Conservation (phyloP, 1,284 basidiomycete genomes). For the Earliella scabrosa region DNA sequence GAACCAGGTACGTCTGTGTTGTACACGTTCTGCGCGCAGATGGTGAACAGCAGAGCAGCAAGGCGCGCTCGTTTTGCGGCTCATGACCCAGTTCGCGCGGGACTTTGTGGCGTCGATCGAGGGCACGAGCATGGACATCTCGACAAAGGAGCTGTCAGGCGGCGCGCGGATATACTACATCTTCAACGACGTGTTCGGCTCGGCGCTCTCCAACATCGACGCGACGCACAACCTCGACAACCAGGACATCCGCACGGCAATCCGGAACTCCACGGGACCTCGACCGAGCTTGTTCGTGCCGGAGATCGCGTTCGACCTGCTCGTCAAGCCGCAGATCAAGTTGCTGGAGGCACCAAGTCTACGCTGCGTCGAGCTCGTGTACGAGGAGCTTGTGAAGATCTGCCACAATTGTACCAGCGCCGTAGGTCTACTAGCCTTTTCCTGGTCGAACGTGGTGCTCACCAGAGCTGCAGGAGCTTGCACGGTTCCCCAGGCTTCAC, state of each 20-base stretch:
- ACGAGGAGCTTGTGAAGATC: slow-evolving; percentile 99
- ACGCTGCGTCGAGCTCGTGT: slow-evolving; percentile 97
- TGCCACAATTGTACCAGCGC: slow-evolving; percentile 97
- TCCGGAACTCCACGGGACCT: slow-evolving; percentile 97
- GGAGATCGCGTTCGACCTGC: slow-evolving; percentile 95
- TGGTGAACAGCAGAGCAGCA: slow-evolving; percentile 46
- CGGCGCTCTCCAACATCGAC: slow-evolving; percentile 90
- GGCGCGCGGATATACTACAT: slow-evolving; percentile 99
- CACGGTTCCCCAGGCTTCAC: slow-evolving; percentile 94
- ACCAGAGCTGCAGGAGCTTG: slow-evolving; percentile 73
- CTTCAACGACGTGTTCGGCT: slow-evolving; percentile 98
- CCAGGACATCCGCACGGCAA: slow-evolving; percentile 97
- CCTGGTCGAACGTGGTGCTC: neutral
- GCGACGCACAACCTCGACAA: slow-evolving; percentile 91
- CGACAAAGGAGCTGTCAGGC: slow-evolving; percentile 98
- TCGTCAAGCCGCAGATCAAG: slow-evolving; percentile 99
- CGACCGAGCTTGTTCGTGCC: slow-evolving; percentile 96
- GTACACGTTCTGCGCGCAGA: neutral
- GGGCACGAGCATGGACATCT: slow-evolving; percentile 96
- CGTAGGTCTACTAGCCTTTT: slow-evolving; percentile 49
- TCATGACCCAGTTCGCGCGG: slow-evolving; percentile 99
- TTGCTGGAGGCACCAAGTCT: slow-evolving; percentile 92
- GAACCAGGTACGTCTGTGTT: slow-evolving; percentile 62
- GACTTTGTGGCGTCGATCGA: slow-evolving; percentile 99
- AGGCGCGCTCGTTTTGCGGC: slow-evolving; percentile 87